phyloP scores from a whole-genome alignment of 1,284 basidiomycete genomes.

The Moesziomyces aphidis region DNA sequence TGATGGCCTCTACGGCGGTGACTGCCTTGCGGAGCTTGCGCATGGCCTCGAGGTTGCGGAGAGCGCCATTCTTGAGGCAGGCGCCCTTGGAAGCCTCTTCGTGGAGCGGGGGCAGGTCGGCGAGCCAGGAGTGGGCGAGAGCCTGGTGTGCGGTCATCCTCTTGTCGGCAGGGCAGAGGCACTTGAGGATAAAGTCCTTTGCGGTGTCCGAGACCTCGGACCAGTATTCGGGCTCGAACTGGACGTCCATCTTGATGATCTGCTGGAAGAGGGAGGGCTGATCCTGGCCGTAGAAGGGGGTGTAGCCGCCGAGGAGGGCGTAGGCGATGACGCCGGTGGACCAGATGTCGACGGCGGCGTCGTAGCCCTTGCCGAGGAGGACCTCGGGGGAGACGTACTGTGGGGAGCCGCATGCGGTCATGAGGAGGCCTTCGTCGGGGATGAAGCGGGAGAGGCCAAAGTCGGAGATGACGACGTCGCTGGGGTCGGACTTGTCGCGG shows the following conservation, averaged over 20 bases:
- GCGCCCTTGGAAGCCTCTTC: constrained; percentile 52
- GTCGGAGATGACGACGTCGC: constrained; percentile 64
- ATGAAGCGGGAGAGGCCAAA: constrained; percentile 66
- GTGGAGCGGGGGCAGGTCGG: constrained; percentile 52
- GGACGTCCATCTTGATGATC: constrained; percentile 61
- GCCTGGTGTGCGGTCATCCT: constrained; percentile 64
- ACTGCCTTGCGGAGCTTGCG: constrained; percentile 59
- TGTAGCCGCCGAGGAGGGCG: constrained; percentile 65
- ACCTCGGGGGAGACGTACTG: constrained; percentile 67
- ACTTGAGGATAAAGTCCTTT: constrained; percentile 65
- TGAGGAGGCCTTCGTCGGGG: constrained; percentile 60
- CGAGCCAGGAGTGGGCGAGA: constrained; percentile 63
- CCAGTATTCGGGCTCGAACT: constrained; percentile 66
- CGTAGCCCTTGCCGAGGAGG: constrained; percentile 64
- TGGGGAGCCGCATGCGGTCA: constrained; percentile 66
- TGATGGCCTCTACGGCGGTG: constrained; percentile 61
- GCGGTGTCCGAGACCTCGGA: constrained; percentile 58
- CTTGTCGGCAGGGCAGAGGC: constrained; percentile 57
- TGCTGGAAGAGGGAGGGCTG: constrained; percentile 62
- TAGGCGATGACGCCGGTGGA: constrained; percentile 66
- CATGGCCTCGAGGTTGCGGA: constrained; percentile 54
- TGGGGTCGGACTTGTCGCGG: constrained; percentile 50
- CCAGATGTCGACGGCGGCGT: constrained; percentile 64
- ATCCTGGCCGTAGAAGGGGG: constrained; percentile 66
- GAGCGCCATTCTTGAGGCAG: constrained; percentile 57